Conservation (phyloP, 2,329 filamentous ascomycete genomes). For the Alternaria brassicicola region DNA sequence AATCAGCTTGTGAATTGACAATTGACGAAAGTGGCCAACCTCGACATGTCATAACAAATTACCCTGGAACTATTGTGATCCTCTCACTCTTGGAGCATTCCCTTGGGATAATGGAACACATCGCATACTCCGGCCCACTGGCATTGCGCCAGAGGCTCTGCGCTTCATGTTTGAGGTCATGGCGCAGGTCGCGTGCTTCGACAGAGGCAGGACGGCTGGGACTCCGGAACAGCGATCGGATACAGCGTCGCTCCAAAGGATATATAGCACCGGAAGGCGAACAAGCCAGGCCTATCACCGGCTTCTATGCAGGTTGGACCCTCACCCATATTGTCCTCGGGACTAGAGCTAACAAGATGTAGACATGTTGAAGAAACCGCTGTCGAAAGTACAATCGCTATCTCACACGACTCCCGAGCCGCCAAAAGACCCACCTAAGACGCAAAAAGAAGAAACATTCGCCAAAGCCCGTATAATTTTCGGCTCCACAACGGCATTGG, state of each 20-base stretch:
- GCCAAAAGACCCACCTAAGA: slow-evolving; percentile 50
- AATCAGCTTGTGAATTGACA: slow-evolving; percentile 14
- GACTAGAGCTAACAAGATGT: slow-evolving; percentile 26
- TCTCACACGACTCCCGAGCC: slow-evolving; percentile 42
- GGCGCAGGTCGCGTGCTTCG: slow-evolving; percentile 10
- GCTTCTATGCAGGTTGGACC: slow-evolving; percentile 46
- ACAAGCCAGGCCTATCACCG: slow-evolving; percentile 48
- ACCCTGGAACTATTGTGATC: background rate
- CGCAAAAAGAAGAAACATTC: slow-evolving; percentile 61
- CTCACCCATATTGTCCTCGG: background rate
- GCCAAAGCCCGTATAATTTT: slow-evolving; percentile 74
- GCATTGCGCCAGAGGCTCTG: slow-evolving; percentile 34
- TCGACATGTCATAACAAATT: slow-evolving; percentile 9
- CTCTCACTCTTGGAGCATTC: background rate
- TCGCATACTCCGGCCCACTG: slow-evolving; percentile 21
- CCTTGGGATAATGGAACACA: slow-evolving; percentile 17
- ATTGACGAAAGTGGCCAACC: background rate
- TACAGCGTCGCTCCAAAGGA: slow-evolving; percentile 43
- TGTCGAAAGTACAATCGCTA: slow-evolving; percentile 35
- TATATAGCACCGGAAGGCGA: slow-evolving; percentile 47
- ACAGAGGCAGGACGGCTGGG: slow-evolving; percentile 23
- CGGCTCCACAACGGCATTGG: slow-evolving; percentile 76
- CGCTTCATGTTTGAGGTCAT: slow-evolving; percentile 31
- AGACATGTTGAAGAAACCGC: slow-evolving; percentile 47
- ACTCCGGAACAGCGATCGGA: slow-evolving; percentile 43